A percentile compares a stretch with the other conserved stretches of the same genome.
phyloP scores from a whole-genome alignment of 116 monocot species.

The Cymodocea nodosa region DNA sequence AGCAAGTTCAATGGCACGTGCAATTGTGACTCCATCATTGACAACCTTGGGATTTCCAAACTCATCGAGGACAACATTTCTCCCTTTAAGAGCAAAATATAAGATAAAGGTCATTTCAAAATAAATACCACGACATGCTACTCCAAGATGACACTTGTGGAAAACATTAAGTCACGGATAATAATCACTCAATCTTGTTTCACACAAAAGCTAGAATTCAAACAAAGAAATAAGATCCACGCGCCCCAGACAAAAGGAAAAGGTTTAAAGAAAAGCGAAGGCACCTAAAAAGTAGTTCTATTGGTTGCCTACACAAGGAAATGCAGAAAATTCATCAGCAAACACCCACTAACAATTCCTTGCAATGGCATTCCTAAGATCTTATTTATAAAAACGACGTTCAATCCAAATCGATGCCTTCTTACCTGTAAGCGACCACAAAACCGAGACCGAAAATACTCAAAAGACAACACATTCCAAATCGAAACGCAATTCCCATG shows the following conservation, averaged over 20 bases:
- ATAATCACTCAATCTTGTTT: too few relatives aligned
- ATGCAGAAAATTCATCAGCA: too few relatives aligned
- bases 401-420: too few relatives aligned
- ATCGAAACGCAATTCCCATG: not conserved
- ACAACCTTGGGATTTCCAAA: slow-evolving; percentile 87
- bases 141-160: too few relatives aligned
- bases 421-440: not conserved
- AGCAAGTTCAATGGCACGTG: slow-evolving; percentile 77
- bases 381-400: too few relatives aligned
- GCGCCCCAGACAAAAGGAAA: not conserved
- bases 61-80: slow-evolving; percentile 96
- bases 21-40: slow-evolving; percentile 97
- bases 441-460: not conserved
- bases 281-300: slow-evolving; percentile 1
- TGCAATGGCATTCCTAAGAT: too few relatives aligned
- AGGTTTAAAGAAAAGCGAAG: not conserved
- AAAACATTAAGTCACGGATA: too few relatives aligned
- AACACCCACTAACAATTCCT: too few relatives aligned
- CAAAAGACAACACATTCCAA: not conserved
- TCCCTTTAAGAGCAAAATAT: slow-evolving; percentile 24
- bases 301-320: too few relatives aligned
- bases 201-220: not conserved
- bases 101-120: not conserved
- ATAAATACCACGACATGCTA: not conserved
- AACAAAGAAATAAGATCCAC: not conserved